These are phyloP conservation scores for Psilocybe subaeruginosa DNA, from an alignment of 768 basidiomycete species.

Conservation along the genomic window DNA sequence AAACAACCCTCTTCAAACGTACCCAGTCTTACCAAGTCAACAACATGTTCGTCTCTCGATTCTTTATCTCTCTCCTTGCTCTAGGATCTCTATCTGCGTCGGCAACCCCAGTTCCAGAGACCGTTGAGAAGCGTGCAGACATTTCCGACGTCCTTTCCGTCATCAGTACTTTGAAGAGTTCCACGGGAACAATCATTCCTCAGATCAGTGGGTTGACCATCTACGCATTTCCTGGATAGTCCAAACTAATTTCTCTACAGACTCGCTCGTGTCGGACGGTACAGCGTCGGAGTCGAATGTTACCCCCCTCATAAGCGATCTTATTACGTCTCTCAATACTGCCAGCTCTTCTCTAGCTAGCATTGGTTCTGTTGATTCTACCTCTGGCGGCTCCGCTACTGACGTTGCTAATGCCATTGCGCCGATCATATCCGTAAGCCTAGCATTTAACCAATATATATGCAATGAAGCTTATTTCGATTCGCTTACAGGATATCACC, in stretches of 20 bases:
- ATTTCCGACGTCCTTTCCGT: constrained; percentile 1
- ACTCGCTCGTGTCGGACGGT: not conserved
- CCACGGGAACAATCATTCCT: not conserved
- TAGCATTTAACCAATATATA: not conserved
- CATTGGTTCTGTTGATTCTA: constrained; percentile 2
- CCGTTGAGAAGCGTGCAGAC: constrained; percentile 5
- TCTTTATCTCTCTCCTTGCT: constrained; percentile 7
- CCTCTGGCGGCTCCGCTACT: constrained; percentile 1
- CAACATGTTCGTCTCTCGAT: constrained; percentile 6
- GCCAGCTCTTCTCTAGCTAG: constrained; percentile 1
- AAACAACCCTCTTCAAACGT: too few relatives aligned
- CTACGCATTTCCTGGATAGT: too few relatives aligned
- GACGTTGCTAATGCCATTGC: constrained; percentile 10
- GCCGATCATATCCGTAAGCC: constrained; percentile 4
- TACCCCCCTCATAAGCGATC: constrained; percentile 1
- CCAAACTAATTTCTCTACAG: not conserved
- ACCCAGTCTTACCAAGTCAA: not conserved
- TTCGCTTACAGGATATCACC: not conserved
- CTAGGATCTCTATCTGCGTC: not conserved
- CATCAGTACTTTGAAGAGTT: not conserved
- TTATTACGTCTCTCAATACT: constrained; percentile 5
- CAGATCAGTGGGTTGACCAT: not conserved
- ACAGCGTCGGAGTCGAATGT: not conserved
- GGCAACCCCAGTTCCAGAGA: not conserved
- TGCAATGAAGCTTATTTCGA: not conserved